Evolutionary conservation across 192 early-diverging fungal genomes (phyloP).

Genomic region (Rhizoclosmatium globosum): DNA sequence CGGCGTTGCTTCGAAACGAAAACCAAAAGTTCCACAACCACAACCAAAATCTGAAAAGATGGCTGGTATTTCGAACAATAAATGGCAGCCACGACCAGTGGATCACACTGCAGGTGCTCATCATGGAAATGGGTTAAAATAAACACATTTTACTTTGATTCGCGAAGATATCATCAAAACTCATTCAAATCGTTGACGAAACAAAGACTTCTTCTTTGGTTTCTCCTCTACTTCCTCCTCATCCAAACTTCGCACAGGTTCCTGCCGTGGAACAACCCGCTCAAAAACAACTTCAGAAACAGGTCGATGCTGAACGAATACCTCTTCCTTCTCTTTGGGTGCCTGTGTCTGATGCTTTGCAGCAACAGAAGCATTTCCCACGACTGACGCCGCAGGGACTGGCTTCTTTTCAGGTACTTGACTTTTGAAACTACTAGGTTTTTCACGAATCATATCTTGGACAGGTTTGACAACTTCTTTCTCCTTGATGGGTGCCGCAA

Average conservation of each 20-base stretch:
- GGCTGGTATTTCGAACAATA: not conserved
- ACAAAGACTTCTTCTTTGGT: conserved; percentile 4
- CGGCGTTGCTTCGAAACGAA: not conserved
- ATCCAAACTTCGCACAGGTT: not conserved
- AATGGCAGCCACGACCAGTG: conserved; percentile 4
- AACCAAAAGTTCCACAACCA: not conserved
- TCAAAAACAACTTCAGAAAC: conserved; percentile 12
- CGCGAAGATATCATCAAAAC: too few species aligned
- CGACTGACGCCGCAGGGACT: not conserved
- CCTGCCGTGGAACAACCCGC: not conserved
- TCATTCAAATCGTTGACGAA: not conserved
- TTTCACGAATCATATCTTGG: too few species aligned
- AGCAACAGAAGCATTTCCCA: not conserved
- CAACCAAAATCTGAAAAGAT: not conserved
- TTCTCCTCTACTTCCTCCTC: not conserved
- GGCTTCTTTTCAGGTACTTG: not conserved
- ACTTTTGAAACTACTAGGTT: too few species aligned
- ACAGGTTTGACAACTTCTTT: too few species aligned
- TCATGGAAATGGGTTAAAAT: not conserved
- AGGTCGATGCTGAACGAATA: conserved; percentile 5
- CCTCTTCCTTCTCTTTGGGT: not conserved
- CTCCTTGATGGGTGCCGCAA: not conserved
- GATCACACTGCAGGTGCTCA: conserved; percentile 14
- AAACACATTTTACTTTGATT: not conserved
- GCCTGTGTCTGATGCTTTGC: not conserved